Conservation (phyloP, 1,139 yeast species). For the Wickerhamomyces sp. region DNA sequence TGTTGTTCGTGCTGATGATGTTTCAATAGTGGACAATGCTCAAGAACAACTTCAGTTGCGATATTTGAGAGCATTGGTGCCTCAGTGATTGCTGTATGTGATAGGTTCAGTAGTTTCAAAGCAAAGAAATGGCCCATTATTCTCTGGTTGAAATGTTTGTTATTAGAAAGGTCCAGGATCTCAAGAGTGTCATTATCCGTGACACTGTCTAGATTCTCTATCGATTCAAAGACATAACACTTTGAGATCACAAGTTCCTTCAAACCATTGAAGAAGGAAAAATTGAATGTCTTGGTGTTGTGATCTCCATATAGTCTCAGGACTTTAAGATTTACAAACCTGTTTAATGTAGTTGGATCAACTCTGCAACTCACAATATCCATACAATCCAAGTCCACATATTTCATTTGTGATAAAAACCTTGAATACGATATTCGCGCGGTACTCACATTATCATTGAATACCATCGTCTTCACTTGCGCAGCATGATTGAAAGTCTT, state of each 20-base stretch:
- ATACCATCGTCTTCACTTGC: slow-evolving; percentile 11
- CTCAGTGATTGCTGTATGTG: background rate
- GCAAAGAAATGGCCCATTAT: slow-evolving; percentile 4
- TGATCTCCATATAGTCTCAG: slow-evolving; percentile 17
- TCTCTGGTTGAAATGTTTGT: slow-evolving; percentile 5
- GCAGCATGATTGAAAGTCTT: slow-evolving; percentile 11
- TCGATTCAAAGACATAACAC: slow-evolving; percentile 5
- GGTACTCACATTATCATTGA: slow-evolving; percentile 12
- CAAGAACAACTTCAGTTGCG: too few relatives aligned
- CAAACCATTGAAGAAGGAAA: slow-evolving; percentile 4
- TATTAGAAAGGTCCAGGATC: slow-evolving; percentile 8
- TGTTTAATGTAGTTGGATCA: slow-evolving; percentile 5
- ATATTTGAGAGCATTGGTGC: background rate
- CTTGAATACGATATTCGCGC: slow-evolving; percentile 11
- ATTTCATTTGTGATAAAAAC: slow-evolving; percentile 10
- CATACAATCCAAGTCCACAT: slow-evolving; percentile 7
- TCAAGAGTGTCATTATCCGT: slow-evolving; percentile 1
- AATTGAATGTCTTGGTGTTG: slow-evolving; percentile 5
- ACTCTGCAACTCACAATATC: slow-evolving; percentile 13
- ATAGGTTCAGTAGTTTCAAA: slow-evolving; percentile 1
- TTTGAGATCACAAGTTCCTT: slow-evolving; percentile 11
- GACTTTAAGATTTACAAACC: slow-evolving; percentile 8
- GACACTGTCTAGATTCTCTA: slow-evolving; percentile 1
- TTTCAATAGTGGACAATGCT: too few relatives aligned
- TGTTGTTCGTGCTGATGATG: too few relatives aligned